Evolutionary conservation across 495 filamentous ascomycete genomes (phyloP).

Genomic region (Aspergillus sclerotiicarbonarius): DNA sequence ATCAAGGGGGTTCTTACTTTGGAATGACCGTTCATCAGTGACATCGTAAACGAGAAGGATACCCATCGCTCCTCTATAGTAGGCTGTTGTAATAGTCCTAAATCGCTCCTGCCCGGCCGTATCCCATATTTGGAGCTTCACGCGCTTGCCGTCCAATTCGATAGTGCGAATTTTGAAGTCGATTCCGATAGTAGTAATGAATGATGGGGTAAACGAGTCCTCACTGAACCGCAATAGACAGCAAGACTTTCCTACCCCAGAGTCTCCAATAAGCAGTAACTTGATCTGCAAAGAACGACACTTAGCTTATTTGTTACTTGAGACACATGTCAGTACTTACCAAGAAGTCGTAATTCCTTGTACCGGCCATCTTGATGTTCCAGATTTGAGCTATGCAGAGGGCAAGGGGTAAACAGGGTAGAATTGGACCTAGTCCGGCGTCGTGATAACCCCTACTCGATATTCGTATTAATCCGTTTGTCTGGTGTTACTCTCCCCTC

Average conservation of each 20-base stretch:
- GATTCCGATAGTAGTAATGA: constrained; percentile 99
- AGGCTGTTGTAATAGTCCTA: constrained; percentile 97
- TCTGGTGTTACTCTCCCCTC: constrained; percentile 1
- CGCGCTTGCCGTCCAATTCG: constrained; percentile 94
- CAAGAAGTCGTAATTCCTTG: constrained; percentile 97
- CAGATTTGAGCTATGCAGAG: neutral
- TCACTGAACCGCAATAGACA: constrained; percentile 98
- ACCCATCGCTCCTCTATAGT: constrained; percentile 97
- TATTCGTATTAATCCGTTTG: neutral
- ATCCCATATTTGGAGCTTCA: constrained; percentile 99
- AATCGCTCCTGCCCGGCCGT: constrained; percentile 98
- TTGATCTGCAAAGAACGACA: constrained; percentile 72
- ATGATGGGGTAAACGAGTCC: constrained; percentile 96
- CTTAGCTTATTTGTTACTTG: constrained; percentile 6
- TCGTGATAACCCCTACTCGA: constrained; percentile 1
- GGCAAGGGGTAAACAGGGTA: neutral
- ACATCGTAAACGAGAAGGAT: constrained; percentile 98
- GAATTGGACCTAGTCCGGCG: neutral
- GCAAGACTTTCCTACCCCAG: constrained; percentile 97
- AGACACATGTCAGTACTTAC: constrained; percentile 49
- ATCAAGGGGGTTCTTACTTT: constrained; percentile 64
- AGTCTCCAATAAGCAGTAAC: constrained; percentile 96
- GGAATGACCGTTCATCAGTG: constrained; percentile 94
- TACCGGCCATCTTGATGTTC: constrained; percentile 73
- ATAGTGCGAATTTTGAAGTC: constrained; percentile 99